Base-by-base conservation (phyloP, 225 moss, liverwort and hornwort species). In the Antitrichia curtipendula region DNA sequence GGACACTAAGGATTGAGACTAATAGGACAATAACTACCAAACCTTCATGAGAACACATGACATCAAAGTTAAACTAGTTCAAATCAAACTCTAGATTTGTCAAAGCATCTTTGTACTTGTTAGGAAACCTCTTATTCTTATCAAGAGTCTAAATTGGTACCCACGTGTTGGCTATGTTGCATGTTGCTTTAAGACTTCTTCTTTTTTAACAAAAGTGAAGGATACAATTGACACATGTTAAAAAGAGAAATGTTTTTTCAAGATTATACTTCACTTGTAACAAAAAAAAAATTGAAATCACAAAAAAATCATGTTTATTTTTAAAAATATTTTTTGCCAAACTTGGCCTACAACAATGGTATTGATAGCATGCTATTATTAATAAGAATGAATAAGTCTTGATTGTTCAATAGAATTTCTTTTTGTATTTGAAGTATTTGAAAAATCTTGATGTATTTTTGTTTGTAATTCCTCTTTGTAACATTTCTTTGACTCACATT, bases 171-270 rank as follows among this genome's bases (percentile, higher is more conserved):
- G 8, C 3, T 28, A 28, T 72, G 17, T 16, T 45, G 3, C 0
- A 4, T 9, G 2, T 8, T 45, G 3, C 16, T 45, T 15, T 6
- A 72, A 28, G 45, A 70, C 15, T 45, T 28, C 6, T 71, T 72
- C 28, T 9, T 2, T 16, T 16, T 72, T 9, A 40, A 1, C 4
- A 1, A 49, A 75, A 50, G 32, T 50, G 10, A 32, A 50, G 75
- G 21, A 21, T 0, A 34, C 1, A 4, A 50, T 13, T 0, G 2
- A 0, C 1, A 50, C 13, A 32, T 13, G 8, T 13, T 13, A 32
- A 32, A 32, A 75, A 34, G 32, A 21, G 13, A 34, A 50, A 20
- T 32, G 1, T 5, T 31, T 47, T 19, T 31, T 7, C 10, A 49
- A 28, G 12, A 49, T 49, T 28, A 31, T 18, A 1, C 31, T 73